Conservation (phyloP, 768 basidiomycete species). For the Sistotremastrum niveocremeum region DNA sequence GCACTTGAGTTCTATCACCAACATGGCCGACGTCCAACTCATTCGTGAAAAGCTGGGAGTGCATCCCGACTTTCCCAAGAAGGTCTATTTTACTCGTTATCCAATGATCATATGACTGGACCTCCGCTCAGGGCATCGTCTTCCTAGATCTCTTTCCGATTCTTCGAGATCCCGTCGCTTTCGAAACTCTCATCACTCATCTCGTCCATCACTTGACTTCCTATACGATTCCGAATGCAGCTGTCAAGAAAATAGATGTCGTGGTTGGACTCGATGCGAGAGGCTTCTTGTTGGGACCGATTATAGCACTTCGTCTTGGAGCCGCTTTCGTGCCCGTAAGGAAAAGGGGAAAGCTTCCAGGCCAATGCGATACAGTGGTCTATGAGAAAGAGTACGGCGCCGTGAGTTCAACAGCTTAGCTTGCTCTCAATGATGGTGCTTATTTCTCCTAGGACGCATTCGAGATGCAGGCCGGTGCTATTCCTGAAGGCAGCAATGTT, state of each 20-base stretch:
- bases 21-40: conserved; percentile 66
- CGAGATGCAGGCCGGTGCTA: conserved; percentile 85
- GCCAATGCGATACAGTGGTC: conserved; percentile 53
- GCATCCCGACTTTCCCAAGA: conserved; percentile 79
- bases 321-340: conserved; percentile 94
- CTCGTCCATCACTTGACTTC: conserved; percentile 77
- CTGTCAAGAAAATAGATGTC: conserved; percentile 67
- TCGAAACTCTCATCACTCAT: conserved; percentile 86
- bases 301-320: conserved; percentile 79
- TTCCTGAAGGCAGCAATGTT: conserved; percentile 70
- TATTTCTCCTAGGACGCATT: conserved; percentile 61
- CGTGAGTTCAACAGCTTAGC: conserved; percentile 28
- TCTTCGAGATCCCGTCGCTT: conserved; percentile 69
- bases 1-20: background rate
- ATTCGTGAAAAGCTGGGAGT: conserved; percentile 45
- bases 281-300: conserved; percentile 89
- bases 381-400: conserved; percentile 91
- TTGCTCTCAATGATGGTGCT: background rate
- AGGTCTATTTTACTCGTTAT: conserved; percentile 34
- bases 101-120: no score
- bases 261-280: conserved; percentile 93
- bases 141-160: conserved; percentile 96
- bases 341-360: conserved; percentile 92
- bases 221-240: conserved; percentile 47
- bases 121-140: conserved; percentile 52